phyloP scores from a whole-genome alignment of 371 early-diverging fungal species.

The Parasitella parasitica region DNA sequence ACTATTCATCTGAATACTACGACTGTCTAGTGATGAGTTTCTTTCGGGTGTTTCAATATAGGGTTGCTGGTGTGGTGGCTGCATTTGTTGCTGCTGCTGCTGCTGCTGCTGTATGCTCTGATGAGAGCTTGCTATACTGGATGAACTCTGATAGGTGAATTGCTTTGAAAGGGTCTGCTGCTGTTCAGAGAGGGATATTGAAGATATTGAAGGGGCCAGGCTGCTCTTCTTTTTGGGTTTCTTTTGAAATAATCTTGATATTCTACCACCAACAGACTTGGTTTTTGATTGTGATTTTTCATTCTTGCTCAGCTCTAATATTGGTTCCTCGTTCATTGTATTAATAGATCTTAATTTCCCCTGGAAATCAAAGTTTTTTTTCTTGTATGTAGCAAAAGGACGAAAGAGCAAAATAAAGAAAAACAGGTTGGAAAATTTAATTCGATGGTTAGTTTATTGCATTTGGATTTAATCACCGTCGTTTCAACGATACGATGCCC shows the following conservation, averaged over 20 bases:
- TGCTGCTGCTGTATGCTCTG: neutral
- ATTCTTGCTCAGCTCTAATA: neutral
- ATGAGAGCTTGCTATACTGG: conserved; percentile 11
- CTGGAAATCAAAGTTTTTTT: neutral
- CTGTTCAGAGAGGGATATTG: conserved; percentile 27
- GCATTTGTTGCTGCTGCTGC: neutral
- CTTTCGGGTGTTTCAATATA: neutral
- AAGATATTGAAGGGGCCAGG: conserved; percentile 23
- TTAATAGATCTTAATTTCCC: neutral
- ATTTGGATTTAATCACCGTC: neutral
- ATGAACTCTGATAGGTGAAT: conserved; percentile 6
- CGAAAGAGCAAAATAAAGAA: conserved; percentile 1
- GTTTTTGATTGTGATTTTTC: conserved; percentile 18
- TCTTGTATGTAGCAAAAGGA: neutral
- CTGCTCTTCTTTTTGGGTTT: conserved; percentile 31
- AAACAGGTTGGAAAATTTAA: neutral
- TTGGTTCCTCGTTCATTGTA: neutral
- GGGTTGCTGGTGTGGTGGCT: neutral
- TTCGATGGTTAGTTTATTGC: neutral
- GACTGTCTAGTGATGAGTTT: neutral
- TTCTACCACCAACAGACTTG: conserved; percentile 38
- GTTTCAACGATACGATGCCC: neutral
- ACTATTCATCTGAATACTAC: neutral
- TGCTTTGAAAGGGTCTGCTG: conserved; percentile 15
- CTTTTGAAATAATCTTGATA: conserved; percentile 45